Percentiles rank a stretch among this genome's conserved stretches.
These are phyloP conservation scores for Leccinum disarticulatum DNA, from an alignment of 768 basidiomycete genomes.

Conservation along the genomic window DNA sequence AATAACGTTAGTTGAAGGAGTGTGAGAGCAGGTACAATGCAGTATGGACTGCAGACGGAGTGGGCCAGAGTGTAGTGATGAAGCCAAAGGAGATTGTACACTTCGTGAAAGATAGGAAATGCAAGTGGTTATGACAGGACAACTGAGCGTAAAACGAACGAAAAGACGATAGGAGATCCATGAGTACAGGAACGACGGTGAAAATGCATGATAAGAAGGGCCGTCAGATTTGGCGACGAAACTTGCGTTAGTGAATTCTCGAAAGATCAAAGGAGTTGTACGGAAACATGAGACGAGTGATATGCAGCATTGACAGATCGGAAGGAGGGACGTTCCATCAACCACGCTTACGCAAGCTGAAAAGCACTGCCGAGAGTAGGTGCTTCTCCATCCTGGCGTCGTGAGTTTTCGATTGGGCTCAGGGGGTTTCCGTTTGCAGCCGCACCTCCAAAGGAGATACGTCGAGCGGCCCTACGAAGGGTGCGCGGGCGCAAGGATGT, in stretches of 20 bases:
- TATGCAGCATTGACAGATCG: conserved; percentile 12
- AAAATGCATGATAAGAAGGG: not conserved
- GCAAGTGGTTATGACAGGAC: not conserved
- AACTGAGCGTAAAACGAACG: conserved; percentile 6
- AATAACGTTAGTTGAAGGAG: conserved; percentile 15
- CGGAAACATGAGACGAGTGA: conserved; percentile 2
- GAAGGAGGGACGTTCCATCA: not conserved
- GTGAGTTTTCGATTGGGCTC: conserved; percentile 36
- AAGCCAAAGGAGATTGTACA: not conserved
- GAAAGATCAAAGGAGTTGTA: not conserved
- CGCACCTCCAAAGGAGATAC: conserved; percentile 67
- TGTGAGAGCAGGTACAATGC: not conserved
- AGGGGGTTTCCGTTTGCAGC: conserved; percentile 29
- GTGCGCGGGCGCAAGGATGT: conserved; percentile 27
- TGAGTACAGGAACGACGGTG: conserved; percentile 6
- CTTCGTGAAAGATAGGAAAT: conserved; percentile 4
- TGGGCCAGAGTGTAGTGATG: not conserved
- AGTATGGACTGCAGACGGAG: not conserved
- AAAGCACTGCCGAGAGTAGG: conserved; percentile 68
- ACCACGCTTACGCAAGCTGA: conserved; percentile 48
- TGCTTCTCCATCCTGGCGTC: conserved; percentile 33
- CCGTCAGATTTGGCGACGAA: not conserved
- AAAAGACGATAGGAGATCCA: conserved; percentile 5
- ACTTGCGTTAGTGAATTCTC: not conserved
- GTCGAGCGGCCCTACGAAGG: conserved; percentile 41